Conservation (phyloP, 2,329 filamentous ascomycete genomes). For the Ilyonectria robusta region DNA sequence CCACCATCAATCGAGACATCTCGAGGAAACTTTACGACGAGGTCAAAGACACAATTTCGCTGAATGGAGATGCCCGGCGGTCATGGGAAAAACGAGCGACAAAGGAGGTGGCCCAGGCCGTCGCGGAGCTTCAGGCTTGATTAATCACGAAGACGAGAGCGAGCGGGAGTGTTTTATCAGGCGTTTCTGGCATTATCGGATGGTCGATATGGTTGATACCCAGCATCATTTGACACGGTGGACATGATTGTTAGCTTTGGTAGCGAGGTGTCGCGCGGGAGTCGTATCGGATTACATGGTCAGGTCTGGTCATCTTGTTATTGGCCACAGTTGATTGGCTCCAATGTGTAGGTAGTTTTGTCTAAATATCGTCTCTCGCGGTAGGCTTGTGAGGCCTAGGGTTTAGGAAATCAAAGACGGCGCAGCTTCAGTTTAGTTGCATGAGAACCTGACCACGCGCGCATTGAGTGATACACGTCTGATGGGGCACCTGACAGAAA, state of each 20-base stretch:
- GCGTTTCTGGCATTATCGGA: conserved; percentile 51
- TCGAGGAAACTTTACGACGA: conserved; percentile 90
- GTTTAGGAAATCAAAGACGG: conserved; percentile 33
- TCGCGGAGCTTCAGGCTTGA: conserved; percentile 70
- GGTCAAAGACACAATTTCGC: conserved; percentile 65
- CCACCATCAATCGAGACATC: conserved; percentile 89
- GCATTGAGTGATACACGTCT: conserved; percentile 5
- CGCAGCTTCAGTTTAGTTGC: conserved; percentile 16
- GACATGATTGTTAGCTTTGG: conserved; percentile 47
- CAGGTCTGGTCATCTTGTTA: conserved; percentile 37
- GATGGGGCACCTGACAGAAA: conserved; percentile 15
- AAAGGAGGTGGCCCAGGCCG: conserved; percentile 83
- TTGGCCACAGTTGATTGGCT: conserved; percentile 32
- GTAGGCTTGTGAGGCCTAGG: conserved; percentile 28
- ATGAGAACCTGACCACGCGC: conserved; percentile 1
- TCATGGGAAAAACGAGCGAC: conserved; percentile 83
- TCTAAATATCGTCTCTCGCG: conserved; percentile 39
- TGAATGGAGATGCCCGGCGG: conserved; percentile 76
- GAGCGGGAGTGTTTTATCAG: conserved; percentile 44
- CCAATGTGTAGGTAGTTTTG: conserved; percentile 38
- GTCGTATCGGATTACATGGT: conserved; percentile 38
- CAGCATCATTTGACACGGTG: conserved; percentile 48
- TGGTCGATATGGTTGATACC: conserved; percentile 52
- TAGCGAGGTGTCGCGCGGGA: conserved; percentile 46
- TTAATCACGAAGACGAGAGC: conserved; percentile 41